phyloP scores from a whole-genome alignment of 1,284 basidiomycete genomes.

The Boletellus deceptivus region DNA sequence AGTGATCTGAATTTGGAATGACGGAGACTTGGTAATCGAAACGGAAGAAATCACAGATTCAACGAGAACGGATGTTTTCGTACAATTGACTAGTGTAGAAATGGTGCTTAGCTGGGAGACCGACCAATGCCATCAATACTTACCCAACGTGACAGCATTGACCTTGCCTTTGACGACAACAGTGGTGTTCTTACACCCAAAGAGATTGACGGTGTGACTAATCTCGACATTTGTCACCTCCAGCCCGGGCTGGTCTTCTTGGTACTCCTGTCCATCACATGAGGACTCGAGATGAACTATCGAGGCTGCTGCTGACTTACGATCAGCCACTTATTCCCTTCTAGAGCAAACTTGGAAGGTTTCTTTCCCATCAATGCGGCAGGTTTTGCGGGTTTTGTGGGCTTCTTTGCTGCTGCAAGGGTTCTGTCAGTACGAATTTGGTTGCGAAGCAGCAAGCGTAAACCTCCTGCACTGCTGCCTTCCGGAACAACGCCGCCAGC shows the following conservation, averaged over 20 bases:
- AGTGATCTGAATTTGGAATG: conserved; percentile 91
- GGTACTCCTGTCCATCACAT: conserved; percentile 70
- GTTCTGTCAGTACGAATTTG: neutral
- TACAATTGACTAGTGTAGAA: conserved; percentile 72
- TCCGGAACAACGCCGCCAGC: conserved; percentile 64
- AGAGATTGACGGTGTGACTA: conserved; percentile 88
- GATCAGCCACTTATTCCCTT: conserved; percentile 93
- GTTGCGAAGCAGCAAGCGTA: conserved; percentile 16
- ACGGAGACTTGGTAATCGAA: conserved; percentile 87
- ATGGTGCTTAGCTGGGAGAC: conserved; percentile 4
- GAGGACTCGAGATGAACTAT: neutral
- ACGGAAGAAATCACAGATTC: conserved; percentile 91
- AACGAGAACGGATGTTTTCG: conserved; percentile 85
- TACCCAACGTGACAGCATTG: conserved; percentile 90
- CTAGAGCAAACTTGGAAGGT: conserved; percentile 86
- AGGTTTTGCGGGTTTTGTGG: conserved; percentile 80
- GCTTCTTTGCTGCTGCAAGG: conserved; percentile 52
- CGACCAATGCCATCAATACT: conserved; percentile 27
- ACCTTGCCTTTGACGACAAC: conserved; percentile 91
- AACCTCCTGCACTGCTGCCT: conserved; percentile 36
- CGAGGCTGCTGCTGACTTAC: conserved; percentile 47
- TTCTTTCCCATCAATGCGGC: conserved; percentile 82
- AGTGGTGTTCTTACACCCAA: conserved; percentile 88
- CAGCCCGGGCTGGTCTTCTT: conserved; percentile 80
- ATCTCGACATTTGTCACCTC: conserved; percentile 79